These are phyloP conservation scores for Clonostachys rosea DNA, from an alignment of 2,329 filamentous ascomycete genomes.

Conservation along the genomic window DNA sequence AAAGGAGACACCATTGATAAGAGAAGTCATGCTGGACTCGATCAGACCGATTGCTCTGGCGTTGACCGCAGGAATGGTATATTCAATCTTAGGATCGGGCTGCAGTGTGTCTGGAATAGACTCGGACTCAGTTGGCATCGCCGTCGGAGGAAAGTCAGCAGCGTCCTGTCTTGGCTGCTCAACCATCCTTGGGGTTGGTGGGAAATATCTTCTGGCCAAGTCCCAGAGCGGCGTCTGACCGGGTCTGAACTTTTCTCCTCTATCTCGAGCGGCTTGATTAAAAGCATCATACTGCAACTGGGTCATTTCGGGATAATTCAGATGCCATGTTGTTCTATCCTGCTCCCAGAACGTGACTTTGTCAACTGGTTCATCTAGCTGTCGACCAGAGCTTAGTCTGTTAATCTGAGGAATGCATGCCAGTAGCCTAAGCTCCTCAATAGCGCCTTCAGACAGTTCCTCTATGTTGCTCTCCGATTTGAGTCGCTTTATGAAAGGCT, in stretches of 20 bases:
- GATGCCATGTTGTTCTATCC: conserved; percentile 52
- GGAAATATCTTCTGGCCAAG: conserved; percentile 54
- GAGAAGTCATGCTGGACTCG: conserved; percentile 60
- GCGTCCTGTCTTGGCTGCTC: background rate
- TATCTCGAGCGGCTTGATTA: conserved; percentile 39
- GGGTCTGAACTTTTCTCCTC: conserved; percentile 48
- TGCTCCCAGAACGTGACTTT: conserved; percentile 56
- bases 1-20: conserved; percentile 57
- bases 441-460: conserved; percentile 20
- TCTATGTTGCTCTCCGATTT: conserved; percentile 43
- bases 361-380: conserved; percentile 51
- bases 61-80: conserved; percentile 13
- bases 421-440: conserved; percentile 40
- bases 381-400: conserved; percentile 45
- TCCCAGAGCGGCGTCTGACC: conserved; percentile 48
- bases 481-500: conserved; percentile 48
- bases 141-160: conserved; percentile 14
- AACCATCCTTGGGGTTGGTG: conserved; percentile 25
- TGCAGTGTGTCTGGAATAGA: conserved; percentile 25
- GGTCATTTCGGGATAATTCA: conserved; percentile 61
- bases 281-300: conserved; percentile 54
- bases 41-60: conserved; percentile 57
- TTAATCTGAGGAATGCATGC: conserved; percentile 43
- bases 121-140: conserved; percentile 14
- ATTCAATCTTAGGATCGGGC: conserved; percentile 20